Base-by-base conservation (phyloP, 768 basidiomycete species). In the Phlebiopsis flavidoalba region DNA sequence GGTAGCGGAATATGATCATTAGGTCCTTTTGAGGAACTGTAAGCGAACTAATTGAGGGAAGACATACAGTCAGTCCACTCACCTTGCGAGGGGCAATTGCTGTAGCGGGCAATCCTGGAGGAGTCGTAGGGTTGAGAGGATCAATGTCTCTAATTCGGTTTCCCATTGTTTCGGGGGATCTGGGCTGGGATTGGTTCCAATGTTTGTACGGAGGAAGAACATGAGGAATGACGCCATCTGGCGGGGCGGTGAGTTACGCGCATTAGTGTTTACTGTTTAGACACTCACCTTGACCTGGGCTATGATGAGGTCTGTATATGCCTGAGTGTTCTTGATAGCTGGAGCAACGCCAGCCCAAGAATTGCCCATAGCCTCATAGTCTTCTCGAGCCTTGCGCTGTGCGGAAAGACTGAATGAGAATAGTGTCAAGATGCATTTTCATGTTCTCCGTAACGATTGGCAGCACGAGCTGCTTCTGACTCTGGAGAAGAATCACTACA, bases 181-280 rank as follows among this genome's bases (percentile, higher is more conserved):
- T 10, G 52, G 52, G 10, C 14, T 21, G 19, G 48, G n/a, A 49
- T 15, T 49, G 48, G 19, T 12, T 14, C n/a, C 5, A 45, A 10
- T 22, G 19, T 79, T 75, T 68, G 86, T 78, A 54, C 95, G 83
- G 65, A 95, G 84, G 21, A 95, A 85, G 76, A 93, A 97, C 1
- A 94, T 92, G 45, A 98, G 78, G 70, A 92, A 95, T 1, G 94
- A 95, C 66, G 98, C 83, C 72, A 94, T 89, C 93, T 95, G 65
- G 24, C 35, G 24, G 19, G 57, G 35, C 21, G 21, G 17, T 52
- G 12, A 45, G 36, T 31, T 24, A 51, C 54, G 21, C 40, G 17
- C 40, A 17, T 12, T 12, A 17, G 40, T 12, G 40, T 8, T 31
- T 31, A 43, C 4, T 15, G 24, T 21, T 7, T 15, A 17, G 2